A percentile compares a stretch with the other conserved stretches of the same genome.
Evolutionary conservation across 257 asterid species (phyloP).

Genomic region (Jasminum sambac): DNA sequence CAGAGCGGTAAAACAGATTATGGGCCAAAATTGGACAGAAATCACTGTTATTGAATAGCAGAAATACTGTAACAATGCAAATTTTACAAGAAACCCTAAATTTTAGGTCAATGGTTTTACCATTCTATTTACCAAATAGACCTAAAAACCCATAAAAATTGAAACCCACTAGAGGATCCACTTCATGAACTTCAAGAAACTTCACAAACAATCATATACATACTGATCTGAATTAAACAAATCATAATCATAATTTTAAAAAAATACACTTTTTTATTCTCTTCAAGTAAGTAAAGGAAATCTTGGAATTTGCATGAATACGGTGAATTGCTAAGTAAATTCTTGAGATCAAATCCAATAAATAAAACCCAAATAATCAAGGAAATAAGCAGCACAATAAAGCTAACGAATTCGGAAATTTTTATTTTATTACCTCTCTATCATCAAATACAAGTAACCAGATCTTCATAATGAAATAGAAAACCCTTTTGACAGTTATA

Average conservation of each 20-base stretch:
- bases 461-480: neutral
- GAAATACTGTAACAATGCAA: constrained; percentile 12
- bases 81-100: constrained; percentile 42
- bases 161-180: constrained; percentile 21
- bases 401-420: neutral
- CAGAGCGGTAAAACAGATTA: constrained; percentile 7
- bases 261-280: too few species aligned
- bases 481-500: constrained; percentile 7
- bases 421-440: constrained; percentile 22
- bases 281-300: neutral
- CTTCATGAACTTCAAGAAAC: constrained; percentile 1
- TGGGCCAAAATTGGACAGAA: constrained; percentile 28
- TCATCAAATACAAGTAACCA: neutral
- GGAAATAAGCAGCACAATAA: neutral
- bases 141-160: constrained; percentile 9
- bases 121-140: neutral
- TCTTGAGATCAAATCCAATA: neutral
- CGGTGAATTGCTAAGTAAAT: neutral
- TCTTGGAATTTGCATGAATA: constrained; percentile 28
- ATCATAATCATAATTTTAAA: neutral
- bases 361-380: neutral
- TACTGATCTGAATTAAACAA: neutral
- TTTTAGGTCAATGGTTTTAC: neutral
- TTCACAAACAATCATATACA: constrained; percentile 9
- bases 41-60: constrained; percentile 9